These are phyloP conservation scores for Boletus rubroflammeus DNA, from an alignment of 768 basidiomycete genomes.

Conservation along the genomic window DNA sequence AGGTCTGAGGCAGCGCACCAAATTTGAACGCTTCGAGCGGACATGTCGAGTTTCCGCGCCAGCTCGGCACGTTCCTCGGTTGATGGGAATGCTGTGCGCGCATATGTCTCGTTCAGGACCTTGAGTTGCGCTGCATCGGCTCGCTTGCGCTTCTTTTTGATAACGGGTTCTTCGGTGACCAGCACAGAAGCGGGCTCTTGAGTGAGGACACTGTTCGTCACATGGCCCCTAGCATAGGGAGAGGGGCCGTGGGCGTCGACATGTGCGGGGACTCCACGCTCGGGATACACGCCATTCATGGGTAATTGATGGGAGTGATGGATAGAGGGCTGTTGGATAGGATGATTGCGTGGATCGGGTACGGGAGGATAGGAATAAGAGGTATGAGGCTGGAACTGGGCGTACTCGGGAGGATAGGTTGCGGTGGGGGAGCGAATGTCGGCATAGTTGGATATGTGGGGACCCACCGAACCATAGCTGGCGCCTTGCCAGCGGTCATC, in stretches of 20 bases:
- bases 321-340: slow-evolving; percentile 23
- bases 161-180: slow-evolving; percentile 58
- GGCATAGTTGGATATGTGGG: slow-evolving; percentile 35
- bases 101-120: slow-evolving; percentile 76
- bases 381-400: slow-evolving; percentile 39
- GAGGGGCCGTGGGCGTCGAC: slow-evolving; percentile 39
- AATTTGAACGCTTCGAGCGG: slow-evolving; percentile 81
- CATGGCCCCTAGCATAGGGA: slow-evolving; percentile 47
- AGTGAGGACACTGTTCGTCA: slow-evolving; percentile 31
- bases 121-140: slow-evolving; percentile 78
- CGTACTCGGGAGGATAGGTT: slow-evolving; percentile 55
- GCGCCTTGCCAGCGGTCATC: slow-evolving; percentile 48
- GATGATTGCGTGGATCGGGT: slow-evolving; percentile 36
- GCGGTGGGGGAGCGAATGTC: slow-evolving; percentile 64
- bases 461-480: slow-evolving; percentile 35
- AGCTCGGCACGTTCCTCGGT: slow-evolving; percentile 80
- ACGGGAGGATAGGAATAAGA: slow-evolving; percentile 33
- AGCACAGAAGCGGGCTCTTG: slow-evolving; percentile 33
- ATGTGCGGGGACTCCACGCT: slow-evolving; percentile 39
- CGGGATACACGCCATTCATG: slow-evolving; percentile 25
- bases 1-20: slow-evolving; percentile 48
- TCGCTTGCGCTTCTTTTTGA: slow-evolving; percentile 87
- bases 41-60: slow-evolving; percentile 78
- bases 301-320: slow-evolving; percentile 31
- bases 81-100: slow-evolving; percentile 80